Evolutionary conservation across 805 yeast species (phyloP).

Genomic region (Yarrowia phangngaensis): DNA sequence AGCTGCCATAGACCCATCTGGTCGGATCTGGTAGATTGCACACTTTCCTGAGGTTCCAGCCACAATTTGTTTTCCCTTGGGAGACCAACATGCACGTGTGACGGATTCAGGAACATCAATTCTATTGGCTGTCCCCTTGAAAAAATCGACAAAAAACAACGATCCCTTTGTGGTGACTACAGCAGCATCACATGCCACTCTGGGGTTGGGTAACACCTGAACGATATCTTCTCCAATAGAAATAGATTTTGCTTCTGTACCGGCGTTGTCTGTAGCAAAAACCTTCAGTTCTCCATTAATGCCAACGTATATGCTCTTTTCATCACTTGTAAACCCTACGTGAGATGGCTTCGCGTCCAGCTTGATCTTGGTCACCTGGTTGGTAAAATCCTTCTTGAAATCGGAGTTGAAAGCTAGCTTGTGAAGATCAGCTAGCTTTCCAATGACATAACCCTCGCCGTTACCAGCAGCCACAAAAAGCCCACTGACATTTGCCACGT

Average conservation of each 20-base stretch:
- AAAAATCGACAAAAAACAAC: slow-evolving; percentile 13
- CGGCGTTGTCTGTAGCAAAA: background rate
- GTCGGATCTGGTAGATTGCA: slow-evolving; percentile 27
- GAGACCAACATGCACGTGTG: slow-evolving; percentile 34
- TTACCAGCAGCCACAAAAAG: slow-evolving; percentile 33
- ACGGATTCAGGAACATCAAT: slow-evolving; percentile 20
- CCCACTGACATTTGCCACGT: slow-evolving; percentile 33
- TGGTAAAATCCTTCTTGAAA: slow-evolving; percentile 13
- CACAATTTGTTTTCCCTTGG: slow-evolving; percentile 33
- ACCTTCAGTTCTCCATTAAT: slow-evolving; percentile 1
- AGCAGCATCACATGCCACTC: slow-evolving; percentile 27
- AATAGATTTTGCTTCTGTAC: background rate
- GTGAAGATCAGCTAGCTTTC: slow-evolving; percentile 29
- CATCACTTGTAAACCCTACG: slow-evolving; percentile 34
- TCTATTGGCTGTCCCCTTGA: background rate
- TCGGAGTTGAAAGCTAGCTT: slow-evolving; percentile 26
- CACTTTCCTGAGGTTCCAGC: slow-evolving; percentile 31
- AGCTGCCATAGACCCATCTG: slow-evolving; percentile 28
- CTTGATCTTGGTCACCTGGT: slow-evolving; percentile 7
- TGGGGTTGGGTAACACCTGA: slow-evolving; percentile 30
- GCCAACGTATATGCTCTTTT: slow-evolving; percentile 29
- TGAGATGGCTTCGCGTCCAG: slow-evolving; percentile 27
- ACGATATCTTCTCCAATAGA: slow-evolving; percentile 10
- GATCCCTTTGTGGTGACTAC: slow-evolving; percentile 28
- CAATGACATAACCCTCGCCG: slow-evolving; percentile 30